A percentile compares a stretch with the other conserved stretches of the same genome.
Conservation (phyloP, 495 filamentous ascomycete genomes). For the Daldinia loculata region DNA sequence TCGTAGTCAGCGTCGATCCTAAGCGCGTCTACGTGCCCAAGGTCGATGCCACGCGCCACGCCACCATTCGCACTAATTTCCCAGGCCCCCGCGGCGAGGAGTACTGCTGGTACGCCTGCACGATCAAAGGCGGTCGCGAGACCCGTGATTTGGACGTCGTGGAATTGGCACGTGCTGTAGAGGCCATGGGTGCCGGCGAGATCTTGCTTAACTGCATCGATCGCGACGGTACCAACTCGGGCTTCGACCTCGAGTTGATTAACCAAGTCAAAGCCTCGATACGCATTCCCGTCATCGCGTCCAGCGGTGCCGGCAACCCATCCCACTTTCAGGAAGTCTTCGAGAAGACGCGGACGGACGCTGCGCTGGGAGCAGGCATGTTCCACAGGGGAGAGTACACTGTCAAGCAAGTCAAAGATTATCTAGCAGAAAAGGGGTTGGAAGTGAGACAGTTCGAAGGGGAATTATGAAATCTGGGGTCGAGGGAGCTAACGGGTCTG, state of each 20-base stretch:
- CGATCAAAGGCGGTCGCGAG: conserved; percentile 93
- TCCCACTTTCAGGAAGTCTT: conserved; percentile 93
- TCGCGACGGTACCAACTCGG: conserved; percentile 92
- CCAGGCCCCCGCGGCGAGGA: conserved; percentile 79
- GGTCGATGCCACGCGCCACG: conserved; percentile 76
- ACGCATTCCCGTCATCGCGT: conserved; percentile 94
- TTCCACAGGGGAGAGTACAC: conserved; percentile 97
- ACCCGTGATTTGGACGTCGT: conserved; percentile 89
- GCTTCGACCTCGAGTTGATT: conserved; percentile 94
- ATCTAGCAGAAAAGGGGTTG: conserved; percentile 73
- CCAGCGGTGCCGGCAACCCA: conserved; percentile 90
- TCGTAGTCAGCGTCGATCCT: conserved; percentile 95
- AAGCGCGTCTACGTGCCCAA: conserved; percentile 85
- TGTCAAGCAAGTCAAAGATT: conserved; percentile 91
- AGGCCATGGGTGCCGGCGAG: conserved; percentile 95
- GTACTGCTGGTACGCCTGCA: conserved; percentile 98
- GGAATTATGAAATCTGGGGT: conserved; percentile 43
- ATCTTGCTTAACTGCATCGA: conserved; percentile 96
- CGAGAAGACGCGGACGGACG: conserved; percentile 82
- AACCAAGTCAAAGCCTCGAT: conserved; percentile 82
- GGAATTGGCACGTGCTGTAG: conserved; percentile 86
- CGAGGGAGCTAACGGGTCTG: conserved; percentile 14
- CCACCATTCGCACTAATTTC: conserved; percentile 74
- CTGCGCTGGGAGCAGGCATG: conserved; percentile 94
- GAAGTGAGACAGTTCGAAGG: conserved; percentile 78